phyloP scores from a whole-genome alignment of 371 early-diverging fungal genomes.

The Rhizopus sp. region DNA sequence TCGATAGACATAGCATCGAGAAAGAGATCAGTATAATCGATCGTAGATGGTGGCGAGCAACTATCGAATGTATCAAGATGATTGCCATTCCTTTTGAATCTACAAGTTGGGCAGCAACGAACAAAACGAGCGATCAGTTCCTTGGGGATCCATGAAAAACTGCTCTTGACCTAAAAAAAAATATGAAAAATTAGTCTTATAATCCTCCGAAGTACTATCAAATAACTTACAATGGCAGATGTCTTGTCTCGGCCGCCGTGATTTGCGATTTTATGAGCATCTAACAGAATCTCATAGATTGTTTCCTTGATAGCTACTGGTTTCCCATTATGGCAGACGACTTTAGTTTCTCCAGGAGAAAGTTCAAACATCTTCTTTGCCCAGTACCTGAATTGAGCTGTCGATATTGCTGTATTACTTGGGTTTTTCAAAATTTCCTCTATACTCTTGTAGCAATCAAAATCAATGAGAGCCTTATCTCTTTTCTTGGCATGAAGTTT shows the following conservation, averaged over 20 bases:
- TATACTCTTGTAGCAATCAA: conserved; percentile 42
- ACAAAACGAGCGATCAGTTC: conserved; percentile 13
- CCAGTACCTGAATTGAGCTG: conserved; percentile 51
- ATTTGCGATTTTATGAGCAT: conserved; percentile 44
- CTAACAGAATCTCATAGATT: conserved; percentile 42
- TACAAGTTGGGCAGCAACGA: conserved; percentile 11
- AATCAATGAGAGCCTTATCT: conserved; percentile 44
- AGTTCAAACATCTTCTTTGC: conserved; percentile 52
- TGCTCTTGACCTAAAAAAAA: conserved; percentile 3
- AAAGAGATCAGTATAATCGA: too few relatives aligned
- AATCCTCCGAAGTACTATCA: neutral
- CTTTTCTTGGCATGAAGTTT: conserved; percentile 46
- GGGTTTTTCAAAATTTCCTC: conserved; percentile 42
- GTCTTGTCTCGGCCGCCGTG: conserved; percentile 52
- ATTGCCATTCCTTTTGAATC: neutral
- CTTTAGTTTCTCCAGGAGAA: conserved; percentile 19
- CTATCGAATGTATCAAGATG: too few relatives aligned
- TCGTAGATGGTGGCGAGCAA: too few relatives aligned
- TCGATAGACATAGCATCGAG: too few relatives aligned
- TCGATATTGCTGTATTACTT: conserved; percentile 46
- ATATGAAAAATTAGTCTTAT: neutral
- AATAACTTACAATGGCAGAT: conserved; percentile 41
- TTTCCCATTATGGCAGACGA: conserved; percentile 41
- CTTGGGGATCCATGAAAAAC: conserved; percentile 14
- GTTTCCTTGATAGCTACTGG: conserved; percentile 46